These are phyloP conservation scores for Scheffersomyces spartinae DNA, from an alignment of 805 yeast species.

Conservation along the genomic window DNA sequence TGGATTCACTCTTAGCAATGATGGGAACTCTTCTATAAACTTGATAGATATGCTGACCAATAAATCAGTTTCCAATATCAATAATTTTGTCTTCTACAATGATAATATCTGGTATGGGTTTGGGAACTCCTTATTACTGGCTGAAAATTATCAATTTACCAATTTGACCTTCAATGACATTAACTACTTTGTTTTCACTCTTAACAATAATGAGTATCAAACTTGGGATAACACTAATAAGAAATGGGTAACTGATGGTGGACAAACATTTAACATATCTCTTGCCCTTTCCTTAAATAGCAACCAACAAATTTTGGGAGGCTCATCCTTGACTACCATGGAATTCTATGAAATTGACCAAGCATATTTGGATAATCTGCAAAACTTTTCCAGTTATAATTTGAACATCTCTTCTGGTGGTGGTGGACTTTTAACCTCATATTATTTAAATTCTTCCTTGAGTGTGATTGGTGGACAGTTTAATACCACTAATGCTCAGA, in stretches of 20 bases:
- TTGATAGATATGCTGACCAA: slow-evolving; percentile 17
- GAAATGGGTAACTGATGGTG: slow-evolving; percentile 19
- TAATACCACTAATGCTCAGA: slow-evolving; percentile 9
- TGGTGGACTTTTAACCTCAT: slow-evolving; percentile 19
- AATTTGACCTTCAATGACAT: slow-evolving; percentile 23
- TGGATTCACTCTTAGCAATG: slow-evolving; percentile 14
- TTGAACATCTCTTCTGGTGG: slow-evolving; percentile 9
- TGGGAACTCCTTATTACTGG: slow-evolving; percentile 18
- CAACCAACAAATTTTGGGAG: slow-evolving; percentile 22
- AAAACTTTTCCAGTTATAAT: slow-evolving; percentile 11
- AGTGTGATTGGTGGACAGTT: slow-evolving; percentile 55
- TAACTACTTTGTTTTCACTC: slow-evolving; percentile 31
- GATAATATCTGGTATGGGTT: slow-evolving; percentile 32
- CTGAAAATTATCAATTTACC: slow-evolving; percentile 17
- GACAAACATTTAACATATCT: slow-evolving; percentile 11
- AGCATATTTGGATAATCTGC: slow-evolving; percentile 12
- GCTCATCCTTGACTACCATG: slow-evolving; percentile 23
- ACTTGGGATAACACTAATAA: slow-evolving; percentile 32
- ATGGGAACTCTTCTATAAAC: slow-evolving; percentile 15
- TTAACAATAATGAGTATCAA: slow-evolving; percentile 9
- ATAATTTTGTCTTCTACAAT: slow-evolving; percentile 25
- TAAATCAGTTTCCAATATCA: slow-evolving; percentile 9
- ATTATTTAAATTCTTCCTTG: slow-evolving; percentile 35
- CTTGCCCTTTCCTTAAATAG: slow-evolving; percentile 12
- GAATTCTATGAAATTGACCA: slow-evolving; percentile 15